phyloP scores from a whole-genome alignment of 352 stramenopile species.

The Plasmopara viticola region DNA sequence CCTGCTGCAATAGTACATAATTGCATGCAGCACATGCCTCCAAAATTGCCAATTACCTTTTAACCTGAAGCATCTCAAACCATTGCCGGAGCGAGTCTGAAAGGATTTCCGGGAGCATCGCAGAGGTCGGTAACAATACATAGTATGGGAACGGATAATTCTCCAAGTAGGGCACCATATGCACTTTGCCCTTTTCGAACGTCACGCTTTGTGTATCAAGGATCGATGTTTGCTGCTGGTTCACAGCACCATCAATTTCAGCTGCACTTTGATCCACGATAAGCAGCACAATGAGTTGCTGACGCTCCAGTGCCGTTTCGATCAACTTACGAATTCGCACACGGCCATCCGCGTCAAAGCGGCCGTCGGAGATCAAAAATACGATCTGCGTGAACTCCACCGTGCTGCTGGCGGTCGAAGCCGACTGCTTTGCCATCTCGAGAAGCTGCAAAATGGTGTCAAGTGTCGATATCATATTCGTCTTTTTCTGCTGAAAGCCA shows the following conservation, averaged over 20 bases:
- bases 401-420: constrained; percentile 36
- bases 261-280: constrained; percentile 89
- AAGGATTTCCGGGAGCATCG: constrained; percentile 96
- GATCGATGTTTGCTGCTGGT: constrained; percentile 87
- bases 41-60: neutral
- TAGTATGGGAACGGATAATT: constrained; percentile 99
- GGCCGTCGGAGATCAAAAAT: constrained; percentile 98
- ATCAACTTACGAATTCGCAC: constrained; percentile 93
- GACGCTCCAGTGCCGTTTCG: constrained; percentile 94
- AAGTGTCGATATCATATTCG: constrained; percentile 93
- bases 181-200: constrained; percentile 94
- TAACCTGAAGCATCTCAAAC: constrained; percentile 95
- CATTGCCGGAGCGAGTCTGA: constrained; percentile 98
- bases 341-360: constrained; percentile 96
- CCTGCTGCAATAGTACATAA: no score
- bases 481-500: constrained; percentile 96
- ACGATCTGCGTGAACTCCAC: constrained; percentile 95
- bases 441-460: constrained; percentile 90
- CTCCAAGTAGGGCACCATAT: constrained; percentile 97
- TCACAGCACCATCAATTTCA: constrained; percentile 16
- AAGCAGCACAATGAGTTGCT: constrained; percentile 98
- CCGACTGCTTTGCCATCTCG: constrained; percentile 71
- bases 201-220: constrained; percentile 97
- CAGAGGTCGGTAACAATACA: constrained; percentile 94
- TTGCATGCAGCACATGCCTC: no score